Conservation (phyloP, 495 filamentous ascomycete species). For the Podospora pseudopauciseta region DNA sequence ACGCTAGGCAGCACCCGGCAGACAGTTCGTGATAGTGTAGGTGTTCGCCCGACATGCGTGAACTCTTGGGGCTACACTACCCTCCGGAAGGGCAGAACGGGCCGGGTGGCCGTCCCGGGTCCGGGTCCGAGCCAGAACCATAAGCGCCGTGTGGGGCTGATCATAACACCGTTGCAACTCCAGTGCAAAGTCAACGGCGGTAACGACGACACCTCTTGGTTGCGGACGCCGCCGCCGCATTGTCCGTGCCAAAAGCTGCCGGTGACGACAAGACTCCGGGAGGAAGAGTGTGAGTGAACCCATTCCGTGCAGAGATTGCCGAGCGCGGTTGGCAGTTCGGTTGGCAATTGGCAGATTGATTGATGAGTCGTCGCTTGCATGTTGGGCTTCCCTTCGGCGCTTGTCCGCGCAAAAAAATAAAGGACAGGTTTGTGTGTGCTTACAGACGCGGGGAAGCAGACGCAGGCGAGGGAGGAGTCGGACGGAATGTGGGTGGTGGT, state of each 20-base stretch:
- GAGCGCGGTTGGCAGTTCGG: conserved; percentile 20
- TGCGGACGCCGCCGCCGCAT: not conserved
- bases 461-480: not conserved
- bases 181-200: not conserved
- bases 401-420: conserved; percentile 18
- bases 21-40: conserved; percentile 1
- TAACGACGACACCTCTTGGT: not conserved
- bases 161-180: not conserved
- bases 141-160: conserved; percentile 8
- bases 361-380: not conserved
- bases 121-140: conserved; percentile 19
- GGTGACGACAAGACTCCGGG: not conserved
- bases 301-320: conserved; percentile 15
- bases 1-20: not conserved
- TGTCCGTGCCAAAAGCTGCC: not conserved
- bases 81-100: conserved; percentile 15
- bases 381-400: conserved; percentile 14
- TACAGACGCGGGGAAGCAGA: conserved; percentile 11
- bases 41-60: conserved; percentile 12
- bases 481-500: conserved; percentile 1
- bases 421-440: not conserved
- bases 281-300: not conserved
- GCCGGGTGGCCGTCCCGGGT: conserved; percentile 17
- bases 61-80: not conserved
- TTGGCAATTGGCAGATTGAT: conserved; percentile 1